Evolutionary conservation across 306 rosid species (phyloP), one percentile per base, ranked within the genome.

Genomic region (Hippophae tibetana): DNA sequence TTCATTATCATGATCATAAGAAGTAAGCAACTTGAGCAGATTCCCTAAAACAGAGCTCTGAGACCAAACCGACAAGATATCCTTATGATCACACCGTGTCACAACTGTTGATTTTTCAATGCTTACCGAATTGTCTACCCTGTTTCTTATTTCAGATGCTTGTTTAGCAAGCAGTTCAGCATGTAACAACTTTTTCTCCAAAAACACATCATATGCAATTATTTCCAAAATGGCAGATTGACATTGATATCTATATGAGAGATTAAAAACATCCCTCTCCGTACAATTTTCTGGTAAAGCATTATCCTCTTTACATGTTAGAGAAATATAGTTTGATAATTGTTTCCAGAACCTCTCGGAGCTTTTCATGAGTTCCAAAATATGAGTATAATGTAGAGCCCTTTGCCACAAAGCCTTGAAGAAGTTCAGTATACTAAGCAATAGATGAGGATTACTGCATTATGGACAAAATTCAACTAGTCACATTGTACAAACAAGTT

Each of bases 391-490:
- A 51, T 79, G 89, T 40, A 82, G 68, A 60, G 92, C 94, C 57
- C 85, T 85, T 79, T 90, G 89, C 98, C 98, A 90, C 73, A 90
- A 63, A 54, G 86, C 89, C 80, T 73, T 60, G 69, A 83, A 27
- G 66, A 90, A 87, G 74, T 87, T 83, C 18, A 90, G 85, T 57
- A 90, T 77, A 72, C 78, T 74, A 66, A 83, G 82, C 67, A 87
- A 84, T 46, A 85, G 63, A 45, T 63, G 65, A 11, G 90, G 89
- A 58, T 81, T 80, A 74, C 98, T 84, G 92, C 61, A 77, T 74
- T 31, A 72, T 66, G 27, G 58, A 57, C 52, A 68, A 71, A 53
- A 38, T 43, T 43, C 18, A 65, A 48, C 56, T 48, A 6, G 43
- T 62, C 64, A 69, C 68, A 48, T 62, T 63, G 38, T 11, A 12